Evolutionary conservation across 2,329 filamentous ascomycete genomes (phyloP), one percentile per base, ranked within the genome.

Genomic region (Scytalidium lignicola): DNA sequence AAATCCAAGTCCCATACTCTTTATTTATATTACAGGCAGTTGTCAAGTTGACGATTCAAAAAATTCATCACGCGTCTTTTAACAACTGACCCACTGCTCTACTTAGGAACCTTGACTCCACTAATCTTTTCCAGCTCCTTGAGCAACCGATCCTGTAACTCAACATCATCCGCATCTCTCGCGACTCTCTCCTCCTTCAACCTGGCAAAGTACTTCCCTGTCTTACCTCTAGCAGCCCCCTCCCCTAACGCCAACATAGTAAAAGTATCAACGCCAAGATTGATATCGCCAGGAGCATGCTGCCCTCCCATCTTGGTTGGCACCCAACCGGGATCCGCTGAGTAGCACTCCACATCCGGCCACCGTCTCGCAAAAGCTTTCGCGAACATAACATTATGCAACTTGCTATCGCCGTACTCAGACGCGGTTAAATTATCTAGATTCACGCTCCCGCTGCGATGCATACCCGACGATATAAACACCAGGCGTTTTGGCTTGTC

Each of bases 331-430:
- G 77, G 76, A 57, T 78, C 71, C 43, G 76, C 64, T 0, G 70
- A 67, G 41, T 74, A 75, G 28, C 70, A 72, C 53, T 72, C 64
- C 0, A 76, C 70, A 7, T 69, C 59, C 2, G 65, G 59, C 61
- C 72, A 75, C 7, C 68, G 63, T 12, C 73, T 64, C 1, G 77
- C 70, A 50, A 82, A 75, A 2, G 73, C 75, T 49, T 75, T 78
- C 1, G 77, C 74, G 13, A 83, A 67, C 62, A 83, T 68, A 26
- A 78, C 65, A 51, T 78, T 72, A 52, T 82, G 76, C 26, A 83
- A 58, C 61, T 83, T 83, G 50, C 68, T 76, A 52, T 80, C 76
- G 49, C 66, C 67, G 53, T 82, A 83, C 2, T 62, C 55, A 13
- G 63, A 65, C 4, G 63, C 59, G 41, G 61, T 71, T 3, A 67